Evolutionary conservation across 176 grass and related monocot genomes (phyloP).

Genomic region (Pharus latifolius): DNA sequence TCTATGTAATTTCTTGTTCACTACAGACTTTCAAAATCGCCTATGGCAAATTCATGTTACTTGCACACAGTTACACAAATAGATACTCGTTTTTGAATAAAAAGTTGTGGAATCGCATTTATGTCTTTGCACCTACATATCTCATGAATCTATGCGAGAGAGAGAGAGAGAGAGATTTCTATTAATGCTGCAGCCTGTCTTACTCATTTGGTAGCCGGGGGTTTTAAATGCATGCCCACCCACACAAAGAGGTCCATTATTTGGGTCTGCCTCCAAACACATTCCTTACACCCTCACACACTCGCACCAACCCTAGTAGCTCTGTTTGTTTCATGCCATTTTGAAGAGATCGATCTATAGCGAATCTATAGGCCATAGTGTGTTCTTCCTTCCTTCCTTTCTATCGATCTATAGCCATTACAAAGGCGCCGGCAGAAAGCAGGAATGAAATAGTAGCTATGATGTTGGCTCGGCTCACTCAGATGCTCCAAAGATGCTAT

Average conservation of each 20-base stretch:
- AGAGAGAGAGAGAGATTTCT: background rate
- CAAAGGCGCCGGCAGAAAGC: background rate
- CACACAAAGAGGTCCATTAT: slow-evolving; percentile 13
- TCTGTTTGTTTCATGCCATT: background rate
- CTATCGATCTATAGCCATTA: too few relatives aligned
- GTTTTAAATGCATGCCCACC: slow-evolving; percentile 40
- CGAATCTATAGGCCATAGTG: background rate
- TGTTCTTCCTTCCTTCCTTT: background rate
- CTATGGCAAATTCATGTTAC: background rate
- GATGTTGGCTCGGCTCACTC: slow-evolving; percentile 72
- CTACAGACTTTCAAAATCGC: too few relatives aligned
- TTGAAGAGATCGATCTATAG: background rate
- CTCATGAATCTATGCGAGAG: background rate
- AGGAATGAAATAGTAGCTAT: slow-evolving; percentile 55
- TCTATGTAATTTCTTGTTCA: too few relatives aligned
- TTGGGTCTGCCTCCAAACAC: background rate
- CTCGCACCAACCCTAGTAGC: slow-evolving; percentile 11
- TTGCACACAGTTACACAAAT: background rate
- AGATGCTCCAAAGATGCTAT: slow-evolving; percentile 8
- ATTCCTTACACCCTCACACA: background rate
- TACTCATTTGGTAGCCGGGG: slow-evolving; percentile 4
- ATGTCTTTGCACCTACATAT: slow-evolving; percentile 3
- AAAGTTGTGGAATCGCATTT: background rate
- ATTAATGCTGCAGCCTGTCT: slow-evolving; percentile 22
- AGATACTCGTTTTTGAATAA: background rate